Evolutionary conservation across 2,329 filamentous ascomycete genomes (phyloP).

Genomic region (Penicillium sp.): DNA sequence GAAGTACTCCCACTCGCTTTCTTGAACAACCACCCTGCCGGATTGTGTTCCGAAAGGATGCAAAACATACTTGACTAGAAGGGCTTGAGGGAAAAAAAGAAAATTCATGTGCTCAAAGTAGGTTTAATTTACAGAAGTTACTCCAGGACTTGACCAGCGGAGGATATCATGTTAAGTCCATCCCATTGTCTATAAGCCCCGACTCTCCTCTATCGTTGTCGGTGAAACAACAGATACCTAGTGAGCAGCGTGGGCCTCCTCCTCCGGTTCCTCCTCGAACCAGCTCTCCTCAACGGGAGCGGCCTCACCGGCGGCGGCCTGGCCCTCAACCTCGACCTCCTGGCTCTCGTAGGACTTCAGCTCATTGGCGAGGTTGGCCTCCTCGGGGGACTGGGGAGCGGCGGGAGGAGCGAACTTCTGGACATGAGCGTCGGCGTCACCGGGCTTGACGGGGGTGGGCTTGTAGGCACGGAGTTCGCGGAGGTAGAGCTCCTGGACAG

Average conservation of each 20-base stretch:
- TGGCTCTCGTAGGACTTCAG: conserved; percentile 91
- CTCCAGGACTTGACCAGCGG: too few relatives aligned
- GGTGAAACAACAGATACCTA: too few relatives aligned
- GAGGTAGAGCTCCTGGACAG: conserved; percentile 96
- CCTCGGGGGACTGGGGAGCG: conserved; percentile 80
- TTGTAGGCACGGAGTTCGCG: conserved; percentile 95
- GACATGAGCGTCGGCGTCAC: conserved; percentile 81
- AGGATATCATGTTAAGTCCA: too few relatives aligned
- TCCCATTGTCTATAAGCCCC: too few relatives aligned
- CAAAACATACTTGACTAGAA: too few relatives aligned
- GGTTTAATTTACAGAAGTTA: too few relatives aligned
- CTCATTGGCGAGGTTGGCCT: conserved; percentile 82
- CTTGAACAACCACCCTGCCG: too few relatives aligned
- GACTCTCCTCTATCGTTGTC: too few relatives aligned
- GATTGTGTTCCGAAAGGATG: too few relatives aligned
- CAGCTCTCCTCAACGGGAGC: conserved; percentile 61
- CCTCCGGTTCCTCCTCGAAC: conserved; percentile 77
- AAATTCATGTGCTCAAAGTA: too few relatives aligned
- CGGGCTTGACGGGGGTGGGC: conserved; percentile 68
- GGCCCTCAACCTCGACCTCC: conserved; percentile 87
- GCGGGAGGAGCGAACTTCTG: conserved; percentile 75
- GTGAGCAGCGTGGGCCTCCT: conserved; percentile 41
- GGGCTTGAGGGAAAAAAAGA: too few relatives aligned
- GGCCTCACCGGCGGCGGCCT: conserved; percentile 55
- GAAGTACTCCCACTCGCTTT: too few relatives aligned